phyloP scores from a whole-genome alignment of 164 flowering plant species.

The Hamamelis virginiana region DNA sequence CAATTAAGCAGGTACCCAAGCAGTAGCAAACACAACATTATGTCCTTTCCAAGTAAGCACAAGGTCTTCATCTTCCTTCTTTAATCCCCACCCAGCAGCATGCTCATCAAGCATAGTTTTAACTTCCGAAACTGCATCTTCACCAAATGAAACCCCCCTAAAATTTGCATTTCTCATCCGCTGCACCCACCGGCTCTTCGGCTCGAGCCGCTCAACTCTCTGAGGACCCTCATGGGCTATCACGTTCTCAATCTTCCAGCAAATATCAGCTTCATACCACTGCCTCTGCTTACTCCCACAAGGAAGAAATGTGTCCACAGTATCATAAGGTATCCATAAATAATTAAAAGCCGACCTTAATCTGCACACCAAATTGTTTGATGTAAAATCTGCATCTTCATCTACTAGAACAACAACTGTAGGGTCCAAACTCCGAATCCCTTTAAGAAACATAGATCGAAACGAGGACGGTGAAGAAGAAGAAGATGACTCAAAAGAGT shows the following conservation, averaged over 20 bases:
- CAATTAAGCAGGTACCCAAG: conserved; percentile 36
- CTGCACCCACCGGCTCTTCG: conserved; percentile 70
- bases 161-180: conserved; percentile 71
- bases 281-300: conserved; percentile 69
- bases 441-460: conserved; percentile 52
- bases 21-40: conserved; percentile 88
- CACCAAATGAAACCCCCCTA: conserved; percentile 45
- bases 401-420: conserved; percentile 68
- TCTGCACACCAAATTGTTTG: conserved; percentile 56
- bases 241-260: conserved; percentile 91
- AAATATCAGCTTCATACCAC: conserved; percentile 79
- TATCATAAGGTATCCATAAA: conserved; percentile 87
- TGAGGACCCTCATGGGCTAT: conserved; percentile 64
- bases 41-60: conserved; percentile 98
- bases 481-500: conserved; percentile 19
- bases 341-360: conserved; percentile 79
- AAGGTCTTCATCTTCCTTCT: conserved; percentile 82
- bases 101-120: conserved; percentile 86
- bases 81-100: conserved; percentile 94
- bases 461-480: conserved; percentile 27
- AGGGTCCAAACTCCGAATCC: conserved; percentile 64
- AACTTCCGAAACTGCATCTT: conserved; percentile 70
- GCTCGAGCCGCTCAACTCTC: conserved; percentile 78
- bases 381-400: conserved; percentile 87
- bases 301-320: conserved; percentile 70